These are phyloP conservation scores for Gillenia trifoliata DNA, from an alignment of 306 rosid genomes.

Conservation along the genomic window DNA sequence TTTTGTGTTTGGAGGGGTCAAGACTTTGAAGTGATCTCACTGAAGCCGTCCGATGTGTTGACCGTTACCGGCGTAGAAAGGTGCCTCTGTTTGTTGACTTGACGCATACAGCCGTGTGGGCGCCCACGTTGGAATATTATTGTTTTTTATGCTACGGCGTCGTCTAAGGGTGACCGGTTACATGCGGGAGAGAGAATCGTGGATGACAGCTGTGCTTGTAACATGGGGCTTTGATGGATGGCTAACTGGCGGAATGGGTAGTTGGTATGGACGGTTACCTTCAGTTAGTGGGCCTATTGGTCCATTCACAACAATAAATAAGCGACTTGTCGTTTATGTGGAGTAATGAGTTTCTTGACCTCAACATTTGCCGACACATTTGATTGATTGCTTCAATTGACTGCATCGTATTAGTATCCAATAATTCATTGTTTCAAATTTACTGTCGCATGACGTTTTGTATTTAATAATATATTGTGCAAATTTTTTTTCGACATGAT, in stretches of 20 bases:
- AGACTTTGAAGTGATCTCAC: neutral
- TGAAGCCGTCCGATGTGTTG: neutral
- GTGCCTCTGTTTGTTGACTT: neutral
- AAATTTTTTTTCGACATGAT: no score
- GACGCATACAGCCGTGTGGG: neutral
- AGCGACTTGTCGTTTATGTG: neutral
- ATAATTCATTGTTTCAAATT: no score
- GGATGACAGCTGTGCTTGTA: neutral
- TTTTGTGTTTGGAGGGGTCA: neutral
- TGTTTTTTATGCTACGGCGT: neutral
- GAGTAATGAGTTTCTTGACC: neutral
- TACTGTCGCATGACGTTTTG: no score
- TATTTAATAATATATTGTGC: no score
- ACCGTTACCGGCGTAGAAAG: neutral
- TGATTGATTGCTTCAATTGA: no score
- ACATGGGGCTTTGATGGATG: neutral
- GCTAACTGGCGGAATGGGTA: neutral
- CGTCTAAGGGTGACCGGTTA: neutral
- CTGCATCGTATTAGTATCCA: no score
- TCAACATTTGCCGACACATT: neutral
- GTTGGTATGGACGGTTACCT: neutral
- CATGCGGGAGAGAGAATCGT: neutral
- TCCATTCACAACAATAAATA: no score
- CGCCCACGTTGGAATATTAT: neutral
- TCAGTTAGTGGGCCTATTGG: neutral